phyloP scores from a whole-genome alignment of 192 early-diverging fungal species.

The Chytriomyces sp. region DNA sequence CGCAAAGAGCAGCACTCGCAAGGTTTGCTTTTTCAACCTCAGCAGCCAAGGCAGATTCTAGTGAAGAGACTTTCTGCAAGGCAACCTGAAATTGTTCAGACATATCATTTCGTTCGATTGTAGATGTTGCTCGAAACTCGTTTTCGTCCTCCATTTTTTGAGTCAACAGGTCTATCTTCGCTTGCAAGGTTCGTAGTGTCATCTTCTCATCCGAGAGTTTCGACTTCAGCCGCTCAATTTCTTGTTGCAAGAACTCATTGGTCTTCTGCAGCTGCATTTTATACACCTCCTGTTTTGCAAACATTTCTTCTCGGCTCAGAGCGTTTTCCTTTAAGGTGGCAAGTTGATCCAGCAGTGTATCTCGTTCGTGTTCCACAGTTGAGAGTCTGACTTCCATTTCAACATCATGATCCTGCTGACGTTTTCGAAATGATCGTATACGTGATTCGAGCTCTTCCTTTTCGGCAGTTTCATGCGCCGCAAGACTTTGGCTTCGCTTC shows the following conservation, averaged over 20 bases:
- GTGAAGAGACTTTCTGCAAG: too few species aligned
- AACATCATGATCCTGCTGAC: background rate
- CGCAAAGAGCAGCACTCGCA: background rate
- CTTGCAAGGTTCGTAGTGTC: background rate
- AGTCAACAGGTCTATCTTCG: constrained; percentile 19
- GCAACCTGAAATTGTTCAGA: too few species aligned
- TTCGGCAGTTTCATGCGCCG: background rate
- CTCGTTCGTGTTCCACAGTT: background rate
- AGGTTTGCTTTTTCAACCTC: background rate
- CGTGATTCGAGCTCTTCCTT: constrained; percentile 25
- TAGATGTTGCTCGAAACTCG: background rate
- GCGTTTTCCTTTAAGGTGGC: background rate
- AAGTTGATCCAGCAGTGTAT: background rate
- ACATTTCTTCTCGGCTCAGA: background rate
- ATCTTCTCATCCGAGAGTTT: constrained; percentile 9
- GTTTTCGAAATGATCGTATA: background rate
- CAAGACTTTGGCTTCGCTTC: background rate
- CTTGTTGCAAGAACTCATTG: constrained; percentile 15
- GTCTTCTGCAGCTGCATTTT: background rate
- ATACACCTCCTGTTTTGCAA: background rate
- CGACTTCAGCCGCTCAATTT: constrained; percentile 29
- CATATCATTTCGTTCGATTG: too few species aligned
- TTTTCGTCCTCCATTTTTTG: background rate
- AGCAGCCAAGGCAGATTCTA: too few species aligned
- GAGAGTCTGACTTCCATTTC: background rate